Evolutionary conservation across 352 stramenopile species (phyloP).

Genomic region (Phytopythium oedochilum): DNA sequence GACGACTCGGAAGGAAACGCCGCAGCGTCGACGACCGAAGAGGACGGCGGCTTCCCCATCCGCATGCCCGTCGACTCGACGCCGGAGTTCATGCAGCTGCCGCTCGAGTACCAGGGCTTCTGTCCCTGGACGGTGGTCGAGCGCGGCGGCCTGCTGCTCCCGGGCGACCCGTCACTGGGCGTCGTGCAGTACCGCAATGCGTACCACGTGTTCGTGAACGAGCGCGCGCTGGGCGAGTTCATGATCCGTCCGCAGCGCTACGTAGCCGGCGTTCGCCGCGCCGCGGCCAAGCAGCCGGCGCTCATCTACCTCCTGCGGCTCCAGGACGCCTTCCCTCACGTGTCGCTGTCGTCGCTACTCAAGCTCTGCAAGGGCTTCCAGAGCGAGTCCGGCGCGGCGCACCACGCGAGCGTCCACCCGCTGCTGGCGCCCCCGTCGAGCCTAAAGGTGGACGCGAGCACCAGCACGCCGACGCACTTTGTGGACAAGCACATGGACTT

Average conservation of each 20-base stretch:
- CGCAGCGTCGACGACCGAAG: conserved; percentile 2
- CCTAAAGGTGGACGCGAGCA: conserved; percentile 84
- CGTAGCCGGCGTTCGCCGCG: conserved; percentile 62
- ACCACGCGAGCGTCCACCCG: conserved; percentile 35
- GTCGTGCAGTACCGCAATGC: conserved; percentile 87
- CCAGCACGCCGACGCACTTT: conserved; percentile 90
- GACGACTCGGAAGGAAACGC: conserved; percentile 44
- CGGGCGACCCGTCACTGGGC: conserved; percentile 88
- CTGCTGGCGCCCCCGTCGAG: conserved; percentile 41
- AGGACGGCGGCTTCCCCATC: conserved; percentile 38
- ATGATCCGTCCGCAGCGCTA: conserved; percentile 83
- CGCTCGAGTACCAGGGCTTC: conserved; percentile 92
- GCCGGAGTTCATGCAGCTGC: conserved; percentile 93
- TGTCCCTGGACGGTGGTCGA: conserved; percentile 91
- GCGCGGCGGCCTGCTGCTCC: conserved; percentile 84
- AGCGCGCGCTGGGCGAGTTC: conserved; percentile 85
- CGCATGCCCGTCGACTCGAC: conserved; percentile 89
- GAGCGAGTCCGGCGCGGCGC: conserved; percentile 16
- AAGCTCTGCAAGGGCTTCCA: conserved; percentile 50
- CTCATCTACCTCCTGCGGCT: conserved; percentile 91
- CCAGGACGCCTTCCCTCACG: conserved; percentile 81
- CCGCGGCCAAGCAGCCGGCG: conserved; percentile 73
- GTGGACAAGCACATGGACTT: conserved; percentile 89
- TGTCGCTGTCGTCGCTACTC: conserved; percentile 65
- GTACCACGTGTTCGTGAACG: conserved; percentile 93